Percentiles rank a stretch among this genome's conserved stretches.
phyloP scores from a whole-genome alignment of 2,329 filamentous ascomycete genomes.

The Pseudogymnoascus sp. region DNA sequence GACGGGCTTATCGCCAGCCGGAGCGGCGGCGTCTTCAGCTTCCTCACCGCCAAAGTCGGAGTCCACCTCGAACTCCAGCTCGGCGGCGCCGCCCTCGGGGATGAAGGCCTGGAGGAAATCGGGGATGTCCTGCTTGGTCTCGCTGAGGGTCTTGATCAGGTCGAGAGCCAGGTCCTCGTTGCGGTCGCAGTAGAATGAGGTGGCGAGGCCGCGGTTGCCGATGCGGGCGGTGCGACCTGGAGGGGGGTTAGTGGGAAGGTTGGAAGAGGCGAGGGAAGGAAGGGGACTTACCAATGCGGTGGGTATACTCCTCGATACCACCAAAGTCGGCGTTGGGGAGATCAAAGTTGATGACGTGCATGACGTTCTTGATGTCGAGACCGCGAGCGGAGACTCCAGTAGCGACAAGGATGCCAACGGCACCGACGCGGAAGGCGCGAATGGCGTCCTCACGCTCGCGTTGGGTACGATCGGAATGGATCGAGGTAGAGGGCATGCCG shows the following conservation, averaged over 20 bases:
- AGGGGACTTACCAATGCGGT: slow-evolving; percentile 70
- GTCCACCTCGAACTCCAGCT: slow-evolving; percentile 23
- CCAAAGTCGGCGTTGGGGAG: slow-evolving; percentile 67
- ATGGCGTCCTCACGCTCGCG: slow-evolving; percentile 86
- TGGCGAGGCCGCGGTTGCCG: slow-evolving; percentile 77
- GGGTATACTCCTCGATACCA: slow-evolving; percentile 89
- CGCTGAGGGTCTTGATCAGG: slow-evolving; percentile 73
- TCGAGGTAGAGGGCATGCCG: slow-evolving; percentile 74
- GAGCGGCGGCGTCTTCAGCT: slow-evolving; percentile 14
- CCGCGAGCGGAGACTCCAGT: slow-evolving; percentile 85
- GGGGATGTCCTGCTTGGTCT: slow-evolving; percentile 71
- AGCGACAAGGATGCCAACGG: slow-evolving; percentile 71
- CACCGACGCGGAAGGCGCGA: slow-evolving; percentile 72
- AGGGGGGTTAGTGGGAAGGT: slow-evolving; percentile 15
- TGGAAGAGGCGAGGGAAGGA: neutral
- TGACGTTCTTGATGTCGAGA: slow-evolving; percentile 78
- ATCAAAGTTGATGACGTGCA: slow-evolving; percentile 92
- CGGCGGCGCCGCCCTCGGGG: slow-evolving; percentile 39
- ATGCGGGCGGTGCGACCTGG: slow-evolving; percentile 87
- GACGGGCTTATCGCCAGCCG: slow-evolving; percentile 7
- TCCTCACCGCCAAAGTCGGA: slow-evolving; percentile 20
- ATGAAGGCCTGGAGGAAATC: slow-evolving; percentile 67
- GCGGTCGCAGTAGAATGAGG: slow-evolving; percentile 77
- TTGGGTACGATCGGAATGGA: slow-evolving; percentile 82
- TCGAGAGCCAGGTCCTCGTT: slow-evolving; percentile 67